Base-by-base conservation (phyloP, 805 yeast genomes). In the Alloascoidea hylecoeti region DNA sequence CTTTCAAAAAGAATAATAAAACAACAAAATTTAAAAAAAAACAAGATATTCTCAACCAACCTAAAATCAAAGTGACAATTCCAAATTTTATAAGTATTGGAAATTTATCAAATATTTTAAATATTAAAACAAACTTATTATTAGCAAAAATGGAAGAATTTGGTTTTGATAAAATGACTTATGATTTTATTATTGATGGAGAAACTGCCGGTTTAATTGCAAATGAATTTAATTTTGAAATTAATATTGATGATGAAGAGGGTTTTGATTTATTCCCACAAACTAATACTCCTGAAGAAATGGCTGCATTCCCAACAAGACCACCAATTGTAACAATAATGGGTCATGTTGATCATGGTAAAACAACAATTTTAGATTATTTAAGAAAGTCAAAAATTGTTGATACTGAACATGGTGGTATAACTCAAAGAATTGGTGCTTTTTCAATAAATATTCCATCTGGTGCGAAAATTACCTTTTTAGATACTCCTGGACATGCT, bases 271-370 rank as follows among this genome's bases (percentile, higher is more conserved):
- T 78, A 38, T 72, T 77, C 44, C 74, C 84, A 14, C 64, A 70
- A 13, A 71, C 75, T 0, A n/a, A n/a, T n/a, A 52, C 61, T 2
- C 71, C 82, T 0, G 64, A 60, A 2, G 66, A 66, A 18, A 51
- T 54, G n/a, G 57, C 60, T 4, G 50, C 57, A 16, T 53, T 79
- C 44, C 73, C 71, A 35, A 65, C 76, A 4, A 64, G 97, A 45
- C 86, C 98, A 0, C 98, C 98, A 0, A 79, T 92, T 16, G 96
- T 92, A 3, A 88, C 98, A 0, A 83, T 92, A 38, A 92, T 92
- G 97, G 98, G 98, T 2, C 98, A 92, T 56, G 98, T 92, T 18
- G 98, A 92, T 57, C 98, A 92, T 52, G 98, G 98, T 2, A 92
- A 92, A 55, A 92, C 98, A 2, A 89, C 98, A 0, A 78, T 92